phyloP scores from a whole-genome alignment of 2,329 filamentous ascomycete genomes.

The Pestalotiopsis sp. region DNA sequence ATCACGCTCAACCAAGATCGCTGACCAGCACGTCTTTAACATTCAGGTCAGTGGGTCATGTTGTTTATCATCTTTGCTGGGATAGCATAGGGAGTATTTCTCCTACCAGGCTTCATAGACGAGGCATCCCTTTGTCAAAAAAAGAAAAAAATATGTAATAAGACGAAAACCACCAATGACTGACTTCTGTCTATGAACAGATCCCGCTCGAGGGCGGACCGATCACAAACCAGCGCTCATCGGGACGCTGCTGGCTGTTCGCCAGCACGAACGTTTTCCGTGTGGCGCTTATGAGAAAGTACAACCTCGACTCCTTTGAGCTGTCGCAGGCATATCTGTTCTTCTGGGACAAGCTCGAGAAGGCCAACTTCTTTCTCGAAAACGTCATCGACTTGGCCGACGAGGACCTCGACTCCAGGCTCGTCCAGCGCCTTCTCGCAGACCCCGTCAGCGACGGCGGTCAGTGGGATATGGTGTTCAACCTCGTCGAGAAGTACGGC shows the following conservation, averaged over 20 bases:
- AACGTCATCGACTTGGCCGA: conserved; percentile 74
- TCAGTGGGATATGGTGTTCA: conserved; percentile 89
- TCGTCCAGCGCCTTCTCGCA: conserved; percentile 70
- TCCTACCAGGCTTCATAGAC: neutral
- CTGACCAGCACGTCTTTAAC: conserved; percentile 82
- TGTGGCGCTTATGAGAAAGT: conserved; percentile 82
- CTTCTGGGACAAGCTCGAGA: conserved; percentile 94
- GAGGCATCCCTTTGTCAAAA: neutral
- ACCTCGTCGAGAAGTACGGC: conserved; percentile 84
- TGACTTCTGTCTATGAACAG: neutral
- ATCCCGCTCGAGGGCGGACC: conserved; percentile 82
- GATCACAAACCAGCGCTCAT: conserved; percentile 81
- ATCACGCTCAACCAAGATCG: conserved; percentile 62
- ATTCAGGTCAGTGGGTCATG: conserved; percentile 45
- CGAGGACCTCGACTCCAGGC: conserved; percentile 70
- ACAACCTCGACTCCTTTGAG: conserved; percentile 77
- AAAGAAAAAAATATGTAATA: neutral
- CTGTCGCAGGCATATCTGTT: conserved; percentile 87
- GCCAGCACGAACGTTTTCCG: conserved; percentile 90
- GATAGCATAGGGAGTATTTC: neutral
- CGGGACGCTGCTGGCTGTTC: conserved; percentile 89
- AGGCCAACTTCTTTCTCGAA: conserved; percentile 87
- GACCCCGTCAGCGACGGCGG: conserved; percentile 79
- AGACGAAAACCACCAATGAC: too few species aligned
- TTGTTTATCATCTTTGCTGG: neutral